phyloP scores from a whole-genome alignment of 2,329 filamentous ascomycete genomes.

The Aspergillus calidoustus region DNA sequence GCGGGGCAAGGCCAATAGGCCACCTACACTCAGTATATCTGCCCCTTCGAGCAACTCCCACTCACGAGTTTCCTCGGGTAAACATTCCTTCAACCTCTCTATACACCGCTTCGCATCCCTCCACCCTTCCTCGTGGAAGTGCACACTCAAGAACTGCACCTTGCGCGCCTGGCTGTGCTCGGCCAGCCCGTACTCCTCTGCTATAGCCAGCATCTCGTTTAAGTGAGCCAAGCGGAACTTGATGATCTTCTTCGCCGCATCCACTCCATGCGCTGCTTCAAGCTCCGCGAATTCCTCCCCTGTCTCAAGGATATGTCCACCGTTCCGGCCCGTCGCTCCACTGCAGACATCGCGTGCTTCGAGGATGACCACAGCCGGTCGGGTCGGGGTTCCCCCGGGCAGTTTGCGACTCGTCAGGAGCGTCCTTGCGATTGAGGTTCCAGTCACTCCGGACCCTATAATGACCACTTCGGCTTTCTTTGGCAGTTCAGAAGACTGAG shows the following conservation, averaged over 20 bases:
- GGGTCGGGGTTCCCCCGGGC: too few relatives aligned
- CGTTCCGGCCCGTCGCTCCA: conserved; percentile 41
- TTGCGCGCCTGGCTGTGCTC: too few relatives aligned
- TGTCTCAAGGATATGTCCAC: conserved; percentile 37
- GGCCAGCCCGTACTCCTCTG: background rate
- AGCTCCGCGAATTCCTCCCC: conserved; percentile 31
- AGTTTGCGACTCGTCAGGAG: conserved; percentile 19
- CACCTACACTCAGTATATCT: conserved; percentile 27
- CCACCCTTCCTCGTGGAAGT: too few relatives aligned
- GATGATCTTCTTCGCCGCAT: conserved; percentile 27
- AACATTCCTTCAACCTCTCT: too few relatives aligned
- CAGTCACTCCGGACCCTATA: conserved; percentile 39
- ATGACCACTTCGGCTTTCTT: conserved; percentile 25
- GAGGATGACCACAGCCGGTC: conserved; percentile 30
- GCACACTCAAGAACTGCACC: conserved; percentile 32
- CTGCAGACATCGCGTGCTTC: conserved; percentile 38
- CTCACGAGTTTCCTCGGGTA: too few relatives aligned
- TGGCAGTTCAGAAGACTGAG: too few relatives aligned
- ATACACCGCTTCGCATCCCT: too few relatives aligned
- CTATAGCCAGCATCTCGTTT: conserved; percentile 26
- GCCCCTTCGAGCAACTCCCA: conserved; percentile 30
- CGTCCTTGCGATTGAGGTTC: conserved; percentile 29
- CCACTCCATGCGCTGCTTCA: conserved; percentile 23
- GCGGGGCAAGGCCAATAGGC: background rate
- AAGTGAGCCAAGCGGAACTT: conserved; percentile 32